Evolutionary conservation across 2,329 filamentous ascomycete species (phyloP), one percentile per base, ranked within the genome.

Genomic region (Xylogone sp.): DNA sequence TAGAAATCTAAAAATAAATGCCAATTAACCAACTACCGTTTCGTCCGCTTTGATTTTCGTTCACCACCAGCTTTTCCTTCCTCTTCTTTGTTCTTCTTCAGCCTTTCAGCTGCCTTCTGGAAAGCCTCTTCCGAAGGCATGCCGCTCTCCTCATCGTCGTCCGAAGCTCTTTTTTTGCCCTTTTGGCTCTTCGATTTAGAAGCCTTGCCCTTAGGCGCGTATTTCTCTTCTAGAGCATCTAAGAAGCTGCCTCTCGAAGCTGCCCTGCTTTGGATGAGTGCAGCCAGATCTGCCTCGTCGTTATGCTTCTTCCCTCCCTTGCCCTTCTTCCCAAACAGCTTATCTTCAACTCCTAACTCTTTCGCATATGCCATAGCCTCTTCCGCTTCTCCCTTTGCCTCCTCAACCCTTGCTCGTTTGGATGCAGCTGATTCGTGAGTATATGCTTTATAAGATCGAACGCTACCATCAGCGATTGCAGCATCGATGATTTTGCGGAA

Each of bases 401-500:
- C 76, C 62, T 80, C 83, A 51, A 79, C 65, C 42, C 88, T 75
- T 43, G 75, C 75, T 50, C 81, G 71, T 53, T 79, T 81, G 49
- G 82, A 81, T 62, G 77, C 82, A 61, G 84, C 83, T n/a, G 77
- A 79, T 72, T 97, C 91, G 21, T 85, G 78, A 2, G 81, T 81
- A 66, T 95, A 99, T 4, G 78, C 77, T 19, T 78, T 72, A 67
- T 84, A 92, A 0, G 74, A 73, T 43, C 84, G 70, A 0, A 95
- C 86, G 34, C 88, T 82, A 1, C 82, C 82, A 3, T 73, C 76
- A 31, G 77, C 75, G 62, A 99, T 94, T 2, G 91, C 94, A 31
- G 83, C 76, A 63, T 96, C 83, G 50, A 99, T 90, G 43, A 96
- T 89, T 16, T 65, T 70, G 13, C 90, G 80, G 71, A 96, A 97